phyloP scores from a whole-genome alignment of 2,329 filamentous ascomycete genomes.

The Colletotrichum theobromicola region DNA sequence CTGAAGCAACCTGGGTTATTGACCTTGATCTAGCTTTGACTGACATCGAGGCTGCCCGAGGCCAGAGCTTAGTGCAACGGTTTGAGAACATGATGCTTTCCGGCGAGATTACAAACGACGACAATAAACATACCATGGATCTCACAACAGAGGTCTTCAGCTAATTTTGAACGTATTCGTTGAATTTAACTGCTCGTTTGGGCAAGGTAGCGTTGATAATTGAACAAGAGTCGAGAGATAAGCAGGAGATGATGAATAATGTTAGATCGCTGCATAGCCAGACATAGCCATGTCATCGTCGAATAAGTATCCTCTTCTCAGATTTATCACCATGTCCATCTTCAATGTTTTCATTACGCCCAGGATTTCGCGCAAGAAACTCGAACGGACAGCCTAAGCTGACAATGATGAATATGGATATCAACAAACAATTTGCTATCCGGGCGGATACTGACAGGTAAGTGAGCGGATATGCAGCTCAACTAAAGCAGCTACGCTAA shows the following conservation, averaged over 20 bases:
- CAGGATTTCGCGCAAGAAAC: too few species aligned
- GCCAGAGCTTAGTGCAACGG: background rate
- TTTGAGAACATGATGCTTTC: background rate
- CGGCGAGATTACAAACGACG: background rate
- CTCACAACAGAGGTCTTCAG: background rate
- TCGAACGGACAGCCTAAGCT: too few species aligned
- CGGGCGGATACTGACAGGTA: background rate
- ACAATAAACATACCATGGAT: background rate
- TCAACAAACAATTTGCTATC: background rate
- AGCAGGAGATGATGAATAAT: too few species aligned
- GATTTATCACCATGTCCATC: accelerated
- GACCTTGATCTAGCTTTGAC: background rate
- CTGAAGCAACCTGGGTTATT: background rate
- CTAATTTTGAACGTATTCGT: background rate
- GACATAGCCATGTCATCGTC: too few species aligned
- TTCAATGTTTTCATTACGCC: background rate
- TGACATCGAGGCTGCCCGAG: background rate
- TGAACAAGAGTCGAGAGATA: too few species aligned
- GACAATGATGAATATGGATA: accelerated
- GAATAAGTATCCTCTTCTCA: too few species aligned
- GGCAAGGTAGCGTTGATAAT: background rate
- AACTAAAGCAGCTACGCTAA: background rate
- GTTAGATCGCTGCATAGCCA: too few species aligned
- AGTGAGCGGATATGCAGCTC: background rate
- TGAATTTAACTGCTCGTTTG: too few species aligned